Percentiles rank a stretch among this genome's conserved stretches.
Evolutionary conservation across 768 basidiomycete species (phyloP).

Genomic region (Boletus sp.): DNA sequence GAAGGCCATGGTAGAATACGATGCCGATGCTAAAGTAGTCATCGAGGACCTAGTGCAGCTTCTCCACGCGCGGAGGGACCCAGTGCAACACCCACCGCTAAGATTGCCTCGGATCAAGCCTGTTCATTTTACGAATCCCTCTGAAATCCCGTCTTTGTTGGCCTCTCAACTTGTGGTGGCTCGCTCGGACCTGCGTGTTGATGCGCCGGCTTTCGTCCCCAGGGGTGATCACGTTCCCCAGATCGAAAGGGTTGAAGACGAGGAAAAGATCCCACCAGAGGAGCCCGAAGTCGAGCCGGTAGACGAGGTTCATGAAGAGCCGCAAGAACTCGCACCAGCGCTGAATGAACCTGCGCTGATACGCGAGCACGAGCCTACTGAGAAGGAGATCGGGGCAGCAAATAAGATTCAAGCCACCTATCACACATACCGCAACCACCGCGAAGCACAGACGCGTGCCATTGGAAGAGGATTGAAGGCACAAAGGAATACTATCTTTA

Average conservation of each 20-base stretch:
- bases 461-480: conserved; percentile 18
- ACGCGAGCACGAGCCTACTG: conserved; percentile 19
- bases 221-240: background rate
- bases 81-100: background rate
- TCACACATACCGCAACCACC: conserved; percentile 5
- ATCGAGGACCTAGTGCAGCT: conserved; percentile 20
- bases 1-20: conserved; percentile 9
- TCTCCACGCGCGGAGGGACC: conserved; percentile 14
- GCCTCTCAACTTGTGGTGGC: conserved; percentile 14
- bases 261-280: conserved; percentile 1
- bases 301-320: conserved; percentile 14
- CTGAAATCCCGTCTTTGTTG: conserved; percentile 32
- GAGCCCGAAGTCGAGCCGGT: background rate
- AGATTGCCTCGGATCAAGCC: conserved; percentile 24
- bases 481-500: conserved; percentile 25
- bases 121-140: conserved; percentile 29
- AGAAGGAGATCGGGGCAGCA: conserved; percentile 27
- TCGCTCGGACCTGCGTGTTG: conserved; percentile 10
- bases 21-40: background rate
- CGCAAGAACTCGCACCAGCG: conserved; percentile 5
- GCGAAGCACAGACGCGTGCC: conserved; percentile 2
- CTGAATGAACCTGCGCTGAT: conserved; percentile 14
- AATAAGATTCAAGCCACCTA: conserved; percentile 20
- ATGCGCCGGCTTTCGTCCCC: conserved; percentile 17
- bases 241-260: background rate